phyloP scores from a whole-genome alignment of 805 yeast species.

The Scheffersomyces coipomensis region DNA sequence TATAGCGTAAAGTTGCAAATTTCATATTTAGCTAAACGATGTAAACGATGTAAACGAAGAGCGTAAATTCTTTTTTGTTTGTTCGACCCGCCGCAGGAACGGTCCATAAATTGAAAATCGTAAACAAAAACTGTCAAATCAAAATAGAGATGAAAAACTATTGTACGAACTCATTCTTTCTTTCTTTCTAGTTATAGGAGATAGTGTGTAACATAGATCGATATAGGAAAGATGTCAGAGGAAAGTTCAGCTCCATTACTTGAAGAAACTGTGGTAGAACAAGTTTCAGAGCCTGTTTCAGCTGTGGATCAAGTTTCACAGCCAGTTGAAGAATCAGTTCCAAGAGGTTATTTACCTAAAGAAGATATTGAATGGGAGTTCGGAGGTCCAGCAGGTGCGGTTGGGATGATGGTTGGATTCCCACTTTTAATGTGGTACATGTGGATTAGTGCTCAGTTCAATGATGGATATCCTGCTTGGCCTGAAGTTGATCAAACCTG shows the following conservation, averaged over 20 bases:
- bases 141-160: too few relatives aligned
- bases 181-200: too few relatives aligned
- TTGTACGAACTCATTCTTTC: too few relatives aligned
- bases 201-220: too few relatives aligned
- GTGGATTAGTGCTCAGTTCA: constrained; percentile 88
- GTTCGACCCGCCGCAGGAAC: too few relatives aligned
- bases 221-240: not conserved
- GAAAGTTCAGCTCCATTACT: not conserved
- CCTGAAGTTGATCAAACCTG: constrained; percentile 61
- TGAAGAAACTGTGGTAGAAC: not conserved
- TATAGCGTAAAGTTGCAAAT: too few relatives aligned
- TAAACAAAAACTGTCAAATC: too few relatives aligned
- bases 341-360: constrained; percentile 29
- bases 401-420: constrained; percentile 90
- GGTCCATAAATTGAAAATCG: too few relatives aligned
- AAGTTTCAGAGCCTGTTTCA: not conserved
- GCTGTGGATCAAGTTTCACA: not conserved
- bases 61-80: too few relatives aligned
- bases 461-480: constrained; percentile 68
- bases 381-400: constrained; percentile 89
- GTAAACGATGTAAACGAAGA: too few relatives aligned
- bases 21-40: too few relatives aligned
- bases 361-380: constrained; percentile 79
- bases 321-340: too few relatives aligned
- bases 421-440: constrained; percentile 94